These are phyloP conservation scores for Calonectria ilicicola DNA, from an alignment of 2,329 filamentous ascomycete species.

Conservation along the genomic window DNA sequence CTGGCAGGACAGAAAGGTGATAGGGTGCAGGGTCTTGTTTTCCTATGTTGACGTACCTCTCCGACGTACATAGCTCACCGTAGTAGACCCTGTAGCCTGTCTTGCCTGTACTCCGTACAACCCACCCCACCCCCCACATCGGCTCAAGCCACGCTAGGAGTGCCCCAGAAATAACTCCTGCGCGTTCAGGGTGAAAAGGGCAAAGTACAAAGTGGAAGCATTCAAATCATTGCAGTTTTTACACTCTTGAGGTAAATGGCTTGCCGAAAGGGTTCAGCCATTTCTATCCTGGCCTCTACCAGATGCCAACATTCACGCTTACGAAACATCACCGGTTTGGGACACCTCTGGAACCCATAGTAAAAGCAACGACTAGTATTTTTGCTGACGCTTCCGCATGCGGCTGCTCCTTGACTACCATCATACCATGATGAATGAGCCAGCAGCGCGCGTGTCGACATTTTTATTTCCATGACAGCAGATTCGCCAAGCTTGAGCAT, in stretches of 20 bases:
- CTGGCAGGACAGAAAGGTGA: conserved; percentile 28
- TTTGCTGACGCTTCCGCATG: conserved; percentile 40
- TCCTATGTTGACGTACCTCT: conserved; percentile 29
- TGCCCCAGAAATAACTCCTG: not conserved
- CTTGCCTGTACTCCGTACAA: conserved; percentile 13
- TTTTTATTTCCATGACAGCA: conserved; percentile 40
- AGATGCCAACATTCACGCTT: not conserved
- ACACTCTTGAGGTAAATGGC: not conserved
- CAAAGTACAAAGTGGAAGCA: not conserved
- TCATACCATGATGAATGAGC: conserved; percentile 28
- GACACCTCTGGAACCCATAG: conserved; percentile 13
- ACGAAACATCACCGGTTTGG: not conserved
- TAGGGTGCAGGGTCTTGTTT: conserved; percentile 29
- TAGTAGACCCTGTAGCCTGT: conserved; percentile 1
- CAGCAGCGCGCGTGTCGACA: conserved; percentile 36
- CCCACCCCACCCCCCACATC: conserved; percentile 5
- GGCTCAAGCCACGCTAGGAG: conserved; percentile 11
- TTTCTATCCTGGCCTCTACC: not conserved
- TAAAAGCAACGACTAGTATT: conserved; percentile 42
- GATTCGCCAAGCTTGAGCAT: conserved; percentile 33
- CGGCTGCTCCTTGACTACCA: conserved; percentile 32
- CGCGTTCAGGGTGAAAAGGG: not conserved
- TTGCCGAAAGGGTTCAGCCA: not conserved
- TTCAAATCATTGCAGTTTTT: not conserved
- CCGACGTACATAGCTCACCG: conserved; percentile 5